Conservation (phyloP, 305 asterid species). For the Caryopteris hybrid region DNA sequence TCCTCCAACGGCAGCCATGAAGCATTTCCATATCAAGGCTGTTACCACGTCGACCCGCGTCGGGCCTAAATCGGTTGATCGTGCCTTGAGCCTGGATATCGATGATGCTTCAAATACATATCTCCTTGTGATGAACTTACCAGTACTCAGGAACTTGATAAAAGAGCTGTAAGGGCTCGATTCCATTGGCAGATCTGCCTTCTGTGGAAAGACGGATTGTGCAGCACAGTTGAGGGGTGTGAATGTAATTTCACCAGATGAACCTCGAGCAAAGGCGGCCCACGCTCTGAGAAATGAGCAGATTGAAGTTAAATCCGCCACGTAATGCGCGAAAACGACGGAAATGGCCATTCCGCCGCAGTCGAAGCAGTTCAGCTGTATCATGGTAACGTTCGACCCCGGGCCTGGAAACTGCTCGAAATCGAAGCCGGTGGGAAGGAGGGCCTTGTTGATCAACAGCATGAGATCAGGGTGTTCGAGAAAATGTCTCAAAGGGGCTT, state of each 20-base stretch:
- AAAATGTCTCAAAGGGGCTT: background rate
- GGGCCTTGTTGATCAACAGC: background rate
- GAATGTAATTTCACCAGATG: background rate
- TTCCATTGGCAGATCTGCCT: background rate
- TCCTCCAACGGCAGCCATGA: background rate
- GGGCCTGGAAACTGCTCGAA: background rate
- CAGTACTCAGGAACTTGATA: background rate
- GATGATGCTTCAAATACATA: conserved; percentile 17
- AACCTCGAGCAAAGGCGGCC: background rate
- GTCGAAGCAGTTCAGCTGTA: background rate
- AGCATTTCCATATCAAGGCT: conserved; percentile 5
- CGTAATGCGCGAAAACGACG: background rate
- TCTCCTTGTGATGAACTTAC: conserved; percentile 1
- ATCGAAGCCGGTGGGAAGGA: background rate
- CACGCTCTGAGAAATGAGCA: background rate
- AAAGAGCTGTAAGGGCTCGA: background rate
- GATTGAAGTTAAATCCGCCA: background rate
- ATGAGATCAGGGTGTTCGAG: background rate
- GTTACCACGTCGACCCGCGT: conserved; percentile 17
- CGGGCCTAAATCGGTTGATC: background rate
- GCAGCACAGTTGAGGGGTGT: background rate
- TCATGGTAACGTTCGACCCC: background rate
- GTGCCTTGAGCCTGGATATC: conserved; percentile 4
- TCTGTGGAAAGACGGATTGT: conserved; percentile 9
- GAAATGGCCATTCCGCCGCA: background rate